A percentile compares a stretch with the other conserved stretches of the same genome.
Conservation (phyloP, 768 basidiomycete genomes). For the Boletus vinaceobasis region DNA sequence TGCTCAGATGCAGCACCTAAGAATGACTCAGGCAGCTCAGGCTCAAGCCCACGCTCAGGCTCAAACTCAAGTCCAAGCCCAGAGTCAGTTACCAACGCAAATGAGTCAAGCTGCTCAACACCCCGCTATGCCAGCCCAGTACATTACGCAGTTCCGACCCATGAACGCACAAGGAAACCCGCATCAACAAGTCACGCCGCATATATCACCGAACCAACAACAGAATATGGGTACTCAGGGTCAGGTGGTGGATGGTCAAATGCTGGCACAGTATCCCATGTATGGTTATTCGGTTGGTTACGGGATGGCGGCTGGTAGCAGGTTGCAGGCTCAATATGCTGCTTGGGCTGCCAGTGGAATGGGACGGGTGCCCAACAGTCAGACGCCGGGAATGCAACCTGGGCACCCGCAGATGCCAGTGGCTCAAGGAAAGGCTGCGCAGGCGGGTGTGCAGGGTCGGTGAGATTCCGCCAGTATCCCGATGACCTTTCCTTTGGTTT, state of each 20-base stretch:
- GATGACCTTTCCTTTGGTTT: slow-evolving; percentile 2
- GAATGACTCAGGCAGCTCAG: slow-evolving; percentile 22
- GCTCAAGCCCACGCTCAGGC: slow-evolving; percentile 18
- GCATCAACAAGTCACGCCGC: slow-evolving; percentile 23
- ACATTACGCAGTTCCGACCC: slow-evolving; percentile 36
- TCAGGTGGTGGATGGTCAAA: slow-evolving; percentile 23
- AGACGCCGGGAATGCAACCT: slow-evolving; percentile 28
- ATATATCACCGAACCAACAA: slow-evolving; percentile 28
- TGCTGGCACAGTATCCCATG: slow-evolving; percentile 30
- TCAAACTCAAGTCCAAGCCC: slow-evolving; percentile 22
- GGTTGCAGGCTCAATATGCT: slow-evolving; percentile 21
- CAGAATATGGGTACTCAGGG: slow-evolving; percentile 26
- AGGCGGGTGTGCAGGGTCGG: slow-evolving; percentile 33
- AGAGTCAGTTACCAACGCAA: slow-evolving; percentile 25
- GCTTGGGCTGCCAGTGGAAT: slow-evolving; percentile 21
- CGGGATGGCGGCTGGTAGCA: slow-evolving; percentile 13
- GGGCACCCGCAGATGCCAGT: slow-evolving; percentile 30
- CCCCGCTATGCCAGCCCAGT: slow-evolving; percentile 26
- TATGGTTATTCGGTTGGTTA: slow-evolving; percentile 27
- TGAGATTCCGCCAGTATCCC: slow-evolving; percentile 17
- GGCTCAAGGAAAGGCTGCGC: slow-evolving; percentile 32
- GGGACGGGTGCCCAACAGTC: slow-evolving; percentile 25
- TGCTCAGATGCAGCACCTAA: slow-evolving; percentile 16
- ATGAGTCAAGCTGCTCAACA: slow-evolving; percentile 27
- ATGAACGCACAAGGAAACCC: slow-evolving; percentile 27